Base-by-base conservation (phyloP, 139 green algal genomes). In the Microglena sp. region DNA sequence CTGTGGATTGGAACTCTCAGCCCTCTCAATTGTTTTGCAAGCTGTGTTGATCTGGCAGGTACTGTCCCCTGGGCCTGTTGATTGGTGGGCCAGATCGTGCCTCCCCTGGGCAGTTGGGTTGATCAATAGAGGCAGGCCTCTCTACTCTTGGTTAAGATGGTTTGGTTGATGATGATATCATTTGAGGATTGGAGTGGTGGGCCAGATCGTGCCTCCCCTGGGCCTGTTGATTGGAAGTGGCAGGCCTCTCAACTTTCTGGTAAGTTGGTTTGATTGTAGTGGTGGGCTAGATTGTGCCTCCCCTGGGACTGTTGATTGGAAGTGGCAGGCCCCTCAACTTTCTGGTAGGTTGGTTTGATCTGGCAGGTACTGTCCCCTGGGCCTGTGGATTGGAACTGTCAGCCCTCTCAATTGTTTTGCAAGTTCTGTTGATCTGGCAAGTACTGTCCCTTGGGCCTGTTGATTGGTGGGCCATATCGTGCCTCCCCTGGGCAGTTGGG, bases 371-470 rank as follows among this genome's bases (percentile, higher is more conserved):
- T 78, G 78, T 4, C 61, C 83, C 3, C 66, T 88, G 30, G 30
- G 59, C 26, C 56, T 55, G 1, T 62, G 87, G 1, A 67, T 87
- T 18, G 79, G 79, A 2, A 53, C 56, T 1, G 71, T 73, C 29
- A 78, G 75, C 46, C 71, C 77, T 2, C 69, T 84, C 66, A 97
- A 97, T 72, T 92, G 76, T 27, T 71, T 97, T 34, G 76, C 97
- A 11, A 65, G n/a, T n/a, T n/a, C n/a, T n/a, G n/a, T n/a, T n/a
- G n/a, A n/a, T n/a, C n/a, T n/a, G n/a, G n/a, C n/a, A n/a, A n/a
- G n/a, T n/a, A n/a, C n/a, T n/a, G n/a, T n/a, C n/a, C n/a, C n/a
- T n/a, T n/a, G n/a, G n/a, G n/a, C n/a, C n/a, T n/a, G n/a, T n/a
- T n/a, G n/a, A n/a, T n/a, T n/a, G n/a, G n/a, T n/a, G n/a, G n/a